A percentile compares a stretch with the other conserved stretches of the same genome.
Conservation (phyloP, 495 filamentous ascomycete genomes). For the Neurospora africana region DNA sequence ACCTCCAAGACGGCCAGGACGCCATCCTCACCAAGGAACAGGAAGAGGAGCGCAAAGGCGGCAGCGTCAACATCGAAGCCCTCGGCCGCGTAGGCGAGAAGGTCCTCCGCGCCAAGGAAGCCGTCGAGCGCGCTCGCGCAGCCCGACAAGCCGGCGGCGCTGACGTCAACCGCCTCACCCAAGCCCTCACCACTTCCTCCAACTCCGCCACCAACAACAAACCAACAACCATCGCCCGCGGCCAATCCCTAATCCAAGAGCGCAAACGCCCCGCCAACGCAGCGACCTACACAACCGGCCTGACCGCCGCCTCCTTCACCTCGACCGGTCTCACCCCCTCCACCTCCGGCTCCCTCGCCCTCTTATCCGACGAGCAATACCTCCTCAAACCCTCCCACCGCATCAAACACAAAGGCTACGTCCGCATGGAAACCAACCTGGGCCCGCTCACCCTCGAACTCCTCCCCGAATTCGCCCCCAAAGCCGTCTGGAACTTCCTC, state of each 20-base stretch:
- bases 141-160: slow-evolving; percentile 33
- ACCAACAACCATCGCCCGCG: not conserved
- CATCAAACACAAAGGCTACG: slow-evolving; percentile 78
- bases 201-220: slow-evolving; percentile 8
- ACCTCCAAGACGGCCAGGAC: slow-evolving; percentile 70
- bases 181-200: slow-evolving; percentile 29
- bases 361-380: slow-evolving; percentile 87
- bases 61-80: slow-evolving; percentile 63
- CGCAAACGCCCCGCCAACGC: slow-evolving; percentile 65
- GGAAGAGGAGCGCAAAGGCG: slow-evolving; percentile 43
- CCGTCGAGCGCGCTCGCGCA: slow-evolving; percentile 69
- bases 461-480: slow-evolving; percentile 80
- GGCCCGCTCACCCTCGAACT: slow-evolving; percentile 83
- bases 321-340: slow-evolving; percentile 88
- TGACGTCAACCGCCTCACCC: slow-evolving; percentile 38
- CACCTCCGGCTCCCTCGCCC: slow-evolving; percentile 72
- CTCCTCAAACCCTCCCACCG: slow-evolving; percentile 74
- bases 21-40: slow-evolving; percentile 47
- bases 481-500: slow-evolving; percentile 94
- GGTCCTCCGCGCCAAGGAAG: slow-evolving; percentile 84
- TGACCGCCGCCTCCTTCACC: slow-evolving; percentile 88
- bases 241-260: slow-evolving; percentile 30
- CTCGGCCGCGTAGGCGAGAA: slow-evolving; percentile 72
- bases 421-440: slow-evolving; percentile 69
- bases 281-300: slow-evolving; percentile 80